A percentile compares a stretch with the other conserved stretches of the same genome.
These are phyloP conservation scores for Aspergillus egyptiacus DNA, from an alignment of 495 filamentous ascomycete genomes.

Conservation along the genomic window DNA sequence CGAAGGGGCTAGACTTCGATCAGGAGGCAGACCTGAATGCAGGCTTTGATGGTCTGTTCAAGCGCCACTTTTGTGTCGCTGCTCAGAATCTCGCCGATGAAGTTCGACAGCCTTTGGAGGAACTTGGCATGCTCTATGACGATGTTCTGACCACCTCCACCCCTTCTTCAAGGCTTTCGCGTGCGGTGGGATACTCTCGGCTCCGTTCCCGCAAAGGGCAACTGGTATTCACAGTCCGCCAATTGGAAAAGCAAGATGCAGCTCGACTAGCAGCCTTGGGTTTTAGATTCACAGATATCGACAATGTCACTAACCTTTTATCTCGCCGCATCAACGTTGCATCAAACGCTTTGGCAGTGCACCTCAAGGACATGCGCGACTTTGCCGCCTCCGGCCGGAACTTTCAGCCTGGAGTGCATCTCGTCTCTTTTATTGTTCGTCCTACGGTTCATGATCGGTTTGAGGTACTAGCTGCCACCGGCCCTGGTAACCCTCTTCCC, in stretches of 20 bases:
- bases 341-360: conserved; percentile 43
- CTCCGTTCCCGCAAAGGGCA: conserved; percentile 58
- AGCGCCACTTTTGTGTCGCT: conserved; percentile 80
- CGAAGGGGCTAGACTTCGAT: conserved; percentile 29
- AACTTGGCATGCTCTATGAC: conserved; percentile 72
- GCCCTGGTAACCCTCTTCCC: conserved; percentile 61
- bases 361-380: conserved; percentile 55
- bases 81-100: conserved; percentile 65
- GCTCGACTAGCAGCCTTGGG: conserved; percentile 62
- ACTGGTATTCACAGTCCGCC: conserved; percentile 73
- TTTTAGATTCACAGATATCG: conserved; percentile 65
- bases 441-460: conserved; percentile 62
- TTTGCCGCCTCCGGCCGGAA: conserved; percentile 48
- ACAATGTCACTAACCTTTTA: conserved; percentile 62
- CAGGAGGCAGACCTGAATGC: conserved; percentile 36
- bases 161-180: conserved; percentile 30
- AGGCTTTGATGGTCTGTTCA: conserved; percentile 73
- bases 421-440: conserved; percentile 70
- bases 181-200: conserved; percentile 31
- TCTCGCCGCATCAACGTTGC: conserved; percentile 67
- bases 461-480: conserved; percentile 65
- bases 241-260: conserved; percentile 51
- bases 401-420: conserved; percentile 61
- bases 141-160: conserved; percentile 64
- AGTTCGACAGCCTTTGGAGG: conserved; percentile 53